Base-by-base conservation (phyloP, 2,329 filamentous ascomycete genomes). In the Fusarium buharicum region DNA sequence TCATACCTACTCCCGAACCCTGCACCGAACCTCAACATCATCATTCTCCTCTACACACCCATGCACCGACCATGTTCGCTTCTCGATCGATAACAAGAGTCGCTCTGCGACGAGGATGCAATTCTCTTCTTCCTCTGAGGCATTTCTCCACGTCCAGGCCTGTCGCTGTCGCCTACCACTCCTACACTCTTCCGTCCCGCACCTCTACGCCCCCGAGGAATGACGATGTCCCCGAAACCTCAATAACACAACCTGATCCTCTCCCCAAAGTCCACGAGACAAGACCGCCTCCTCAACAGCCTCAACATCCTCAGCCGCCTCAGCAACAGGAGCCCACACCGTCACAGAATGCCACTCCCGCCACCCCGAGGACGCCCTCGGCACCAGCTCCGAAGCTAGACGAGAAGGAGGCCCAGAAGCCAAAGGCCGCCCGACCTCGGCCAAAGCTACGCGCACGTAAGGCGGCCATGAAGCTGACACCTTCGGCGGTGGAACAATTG, bases 381-480 rank as follows among this genome's bases (percentile, higher is more conserved):
- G 52, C 59, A 41, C 41, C 55, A 36, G 44, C 50, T 27, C 66
- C 65, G 40, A 67, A 66, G 47, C 66, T 88, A 18, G 77, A 81
- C 22, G 90, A 93, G 73, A 75, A 76, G 40, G 88, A 91, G 72
- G 86, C 88, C 2, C 90, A 93, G 73, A 89, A 86, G 72, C 78
- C 86, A 30, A 87, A 86, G 70, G 78, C 84, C 11, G 73, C 67
- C 4, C 68, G 76, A 5, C 74, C 72, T 18, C 72, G 76, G 40
- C 58, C 75, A 3, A 76, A 75, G 70, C 70, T 78, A 34, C 78
- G 79, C 3, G 85, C 94, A 12, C 88, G 93, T 54, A 98, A 98
- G 80, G 93, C 95, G 1, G 92, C 94, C 2, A 94, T 99, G 81
- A 92, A 86, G 67, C 83, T 99, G 20, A 93, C 93, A 0, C 85